Conservation (phyloP, 2,329 filamentous ascomycete species). For the Rhexocercosporidium sp. region DNA sequence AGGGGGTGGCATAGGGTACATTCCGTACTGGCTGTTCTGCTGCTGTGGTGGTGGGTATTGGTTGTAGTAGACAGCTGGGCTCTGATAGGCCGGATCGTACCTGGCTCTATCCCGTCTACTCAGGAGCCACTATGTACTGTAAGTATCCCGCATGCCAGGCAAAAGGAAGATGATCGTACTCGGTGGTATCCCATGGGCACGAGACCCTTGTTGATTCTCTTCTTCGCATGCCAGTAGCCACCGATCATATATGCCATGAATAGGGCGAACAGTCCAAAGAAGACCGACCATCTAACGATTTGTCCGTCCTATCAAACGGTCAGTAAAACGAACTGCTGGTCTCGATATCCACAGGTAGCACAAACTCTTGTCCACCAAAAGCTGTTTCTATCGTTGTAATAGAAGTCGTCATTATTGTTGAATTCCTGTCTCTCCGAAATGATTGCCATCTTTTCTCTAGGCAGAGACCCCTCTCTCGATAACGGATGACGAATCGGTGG, state of each 20-base stretch:
- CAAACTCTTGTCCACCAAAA: constrained; percentile 50
- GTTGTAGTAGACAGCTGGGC: constrained; percentile 48
- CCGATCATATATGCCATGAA: constrained; percentile 67
- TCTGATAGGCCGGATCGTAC: constrained; percentile 52
- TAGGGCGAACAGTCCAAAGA: constrained; percentile 63
- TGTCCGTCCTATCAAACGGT: constrained; percentile 35
- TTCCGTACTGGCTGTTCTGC: constrained; percentile 46
- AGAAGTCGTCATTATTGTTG: constrained; percentile 20
- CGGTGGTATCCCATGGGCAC: constrained; percentile 73
- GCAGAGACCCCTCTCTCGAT: background rate
- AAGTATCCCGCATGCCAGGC: constrained; percentile 20
- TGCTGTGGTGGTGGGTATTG: constrained; percentile 43
- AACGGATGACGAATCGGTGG: background rate
- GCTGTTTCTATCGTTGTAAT: constrained; percentile 40
- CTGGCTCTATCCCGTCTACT: constrained; percentile 38
- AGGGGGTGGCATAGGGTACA: constrained; percentile 58
- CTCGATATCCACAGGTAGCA: background rate
- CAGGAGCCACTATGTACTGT: constrained; percentile 39
- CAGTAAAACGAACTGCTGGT: background rate
- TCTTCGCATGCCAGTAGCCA: constrained; percentile 73
- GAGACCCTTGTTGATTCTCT: constrained; percentile 67
- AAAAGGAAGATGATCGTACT: constrained; percentile 48
- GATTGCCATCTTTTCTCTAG: constrained; percentile 17
- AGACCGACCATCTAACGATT: constrained; percentile 71
- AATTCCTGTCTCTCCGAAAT: constrained; percentile 25